These are phyloP conservation scores for Ophiostoma australiae DNA, from an alignment of 2,329 filamentous ascomycete genomes.

Conservation along the genomic window DNA sequence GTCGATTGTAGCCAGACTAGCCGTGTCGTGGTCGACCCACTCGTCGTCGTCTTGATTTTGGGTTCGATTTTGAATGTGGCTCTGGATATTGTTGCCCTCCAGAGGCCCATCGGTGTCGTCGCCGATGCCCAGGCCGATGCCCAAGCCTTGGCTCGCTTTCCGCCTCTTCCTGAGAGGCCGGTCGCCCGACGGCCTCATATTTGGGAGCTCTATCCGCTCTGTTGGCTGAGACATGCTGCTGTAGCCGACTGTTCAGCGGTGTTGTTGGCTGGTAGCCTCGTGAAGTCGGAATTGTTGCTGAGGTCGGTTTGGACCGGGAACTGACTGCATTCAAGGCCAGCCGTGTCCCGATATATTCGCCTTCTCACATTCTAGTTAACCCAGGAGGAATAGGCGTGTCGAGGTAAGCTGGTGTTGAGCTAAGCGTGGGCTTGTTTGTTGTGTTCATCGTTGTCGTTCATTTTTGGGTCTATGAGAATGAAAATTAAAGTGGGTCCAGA, in stretches of 20 bases:
- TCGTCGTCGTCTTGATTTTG: background rate
- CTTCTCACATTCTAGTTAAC: background rate
- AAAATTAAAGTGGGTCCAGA: slow-evolving; percentile 21
- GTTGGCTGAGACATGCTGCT: background rate
- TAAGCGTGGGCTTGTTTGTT: background rate
- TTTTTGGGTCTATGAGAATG: slow-evolving; percentile 3
- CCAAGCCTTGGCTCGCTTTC: background rate
- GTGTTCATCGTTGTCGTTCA: background rate
- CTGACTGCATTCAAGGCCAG: slow-evolving; percentile 1
- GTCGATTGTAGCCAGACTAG: slow-evolving; percentile 44
- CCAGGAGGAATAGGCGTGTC: background rate
- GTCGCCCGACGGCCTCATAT: background rate
- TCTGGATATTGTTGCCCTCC: background rate
- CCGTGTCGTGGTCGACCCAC: slow-evolving; percentile 43
- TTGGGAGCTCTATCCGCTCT: background rate
- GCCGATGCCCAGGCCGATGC: background rate
- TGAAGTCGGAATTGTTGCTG: background rate
- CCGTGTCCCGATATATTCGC: slow-evolving; percentile 1
- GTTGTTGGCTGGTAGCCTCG: background rate
- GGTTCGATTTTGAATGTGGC: background rate
- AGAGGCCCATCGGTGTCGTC: background rate
- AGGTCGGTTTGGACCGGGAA: background rate
- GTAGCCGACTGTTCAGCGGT: background rate
- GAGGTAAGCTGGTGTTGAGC: background rate
- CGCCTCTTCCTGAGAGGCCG: background rate